phyloP scores from a whole-genome alignment of 176 grass and related monocot species.

The Alloteropsis semialata region DNA sequence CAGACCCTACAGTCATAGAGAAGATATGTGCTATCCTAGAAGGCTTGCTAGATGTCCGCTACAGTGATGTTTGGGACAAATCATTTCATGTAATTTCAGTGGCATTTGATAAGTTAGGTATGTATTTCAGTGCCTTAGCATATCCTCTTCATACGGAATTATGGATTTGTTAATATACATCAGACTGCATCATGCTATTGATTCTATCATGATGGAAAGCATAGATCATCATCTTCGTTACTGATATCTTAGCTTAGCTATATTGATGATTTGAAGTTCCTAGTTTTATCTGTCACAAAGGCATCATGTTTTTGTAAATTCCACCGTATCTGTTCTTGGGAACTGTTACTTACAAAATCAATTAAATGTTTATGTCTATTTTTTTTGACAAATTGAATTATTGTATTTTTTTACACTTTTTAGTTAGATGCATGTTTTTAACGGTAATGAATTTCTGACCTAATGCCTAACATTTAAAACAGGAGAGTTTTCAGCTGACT shows the following conservation, averaged over 20 bases:
- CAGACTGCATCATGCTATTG: neutral
- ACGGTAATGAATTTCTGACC: constrained; percentile 2
- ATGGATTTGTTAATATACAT: neutral
- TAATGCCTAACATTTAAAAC: constrained; percentile 35
- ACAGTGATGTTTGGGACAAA: constrained; percentile 79
- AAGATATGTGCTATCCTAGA: constrained; percentile 83
- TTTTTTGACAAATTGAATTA: neutral
- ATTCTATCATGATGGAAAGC: neutral
- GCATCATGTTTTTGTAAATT: neutral
- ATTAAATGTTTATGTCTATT: neutral
- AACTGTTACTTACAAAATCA: neutral
- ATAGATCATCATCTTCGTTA: neutral
- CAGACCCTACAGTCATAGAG: constrained; percentile 74
- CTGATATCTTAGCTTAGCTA: neutral
- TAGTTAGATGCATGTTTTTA: neutral
- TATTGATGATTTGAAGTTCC: neutral
- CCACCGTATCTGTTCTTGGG: neutral
- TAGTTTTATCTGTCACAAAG: constrained; percentile 2
- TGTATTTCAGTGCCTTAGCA: constrained; percentile 4
- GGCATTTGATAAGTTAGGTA: constrained; percentile 76
- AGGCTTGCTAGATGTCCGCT: constrained; percentile 70
- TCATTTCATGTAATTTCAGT: constrained; percentile 79
- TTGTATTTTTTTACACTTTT: neutral
- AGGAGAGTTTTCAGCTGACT: constrained; percentile 69
- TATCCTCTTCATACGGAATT: neutral